Evolutionary conservation across 257 asterid genomes (phyloP).

Genomic region (Pogostemon cablin): DNA sequence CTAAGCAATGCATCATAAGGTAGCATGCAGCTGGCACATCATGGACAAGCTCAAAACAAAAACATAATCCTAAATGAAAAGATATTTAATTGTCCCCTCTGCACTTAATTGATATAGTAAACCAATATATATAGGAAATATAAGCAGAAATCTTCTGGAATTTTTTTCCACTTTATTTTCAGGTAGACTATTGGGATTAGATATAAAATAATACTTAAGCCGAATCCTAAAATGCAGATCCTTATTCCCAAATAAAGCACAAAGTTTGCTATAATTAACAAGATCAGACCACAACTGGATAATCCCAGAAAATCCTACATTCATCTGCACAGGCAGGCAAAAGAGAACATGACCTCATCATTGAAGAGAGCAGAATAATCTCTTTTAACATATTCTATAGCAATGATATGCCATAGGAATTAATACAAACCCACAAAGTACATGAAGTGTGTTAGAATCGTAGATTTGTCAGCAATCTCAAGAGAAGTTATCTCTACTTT

Average conservation of each 20-base stretch:
- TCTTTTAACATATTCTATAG: not conserved
- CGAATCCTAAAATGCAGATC: not conserved
- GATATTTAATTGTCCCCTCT: not conserved
- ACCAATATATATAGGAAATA: not conserved
- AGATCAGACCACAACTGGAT: constrained; percentile 3
- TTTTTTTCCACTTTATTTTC: not conserved
- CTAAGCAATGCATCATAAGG: not conserved
- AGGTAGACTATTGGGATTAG: not conserved
- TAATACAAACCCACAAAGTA: not conserved
- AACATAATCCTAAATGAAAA: not conserved
- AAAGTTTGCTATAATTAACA: not conserved
- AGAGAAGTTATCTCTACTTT: too few species aligned
- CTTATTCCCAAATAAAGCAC: constrained; percentile 4
- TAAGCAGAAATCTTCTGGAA: not conserved
- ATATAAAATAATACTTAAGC: not conserved
- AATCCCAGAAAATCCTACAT: constrained; percentile 3
- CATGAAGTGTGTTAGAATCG: not conserved
- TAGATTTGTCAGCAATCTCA: too few species aligned
- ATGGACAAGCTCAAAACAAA: not conserved
- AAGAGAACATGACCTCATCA: not conserved
- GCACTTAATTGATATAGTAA: not conserved
- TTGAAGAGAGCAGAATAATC: not conserved
- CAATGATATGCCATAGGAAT: not conserved
- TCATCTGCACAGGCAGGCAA: not conserved
- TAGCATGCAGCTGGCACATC: not conserved